These are phyloP conservation scores for Persicaria maculosa DNA, from an alignment of 148 eudicot genomes.

Conservation along the genomic window DNA sequence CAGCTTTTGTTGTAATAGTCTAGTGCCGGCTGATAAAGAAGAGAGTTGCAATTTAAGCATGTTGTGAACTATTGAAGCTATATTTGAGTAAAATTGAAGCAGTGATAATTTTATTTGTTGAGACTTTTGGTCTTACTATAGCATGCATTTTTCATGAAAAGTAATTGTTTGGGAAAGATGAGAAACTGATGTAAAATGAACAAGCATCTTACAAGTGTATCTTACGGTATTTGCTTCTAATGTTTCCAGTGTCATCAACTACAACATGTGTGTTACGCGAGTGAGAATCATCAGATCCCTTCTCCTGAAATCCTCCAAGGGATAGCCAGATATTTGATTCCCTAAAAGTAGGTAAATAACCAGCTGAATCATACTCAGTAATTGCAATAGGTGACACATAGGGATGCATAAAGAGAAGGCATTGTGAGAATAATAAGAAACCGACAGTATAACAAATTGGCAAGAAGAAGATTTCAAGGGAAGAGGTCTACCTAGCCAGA, in stretches of 20 bases:
- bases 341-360: no score
- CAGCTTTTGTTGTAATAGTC: background rate
- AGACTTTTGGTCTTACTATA: background rate
- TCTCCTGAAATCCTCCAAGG: constrained; percentile 17
- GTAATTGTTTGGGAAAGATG: background rate
- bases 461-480: background rate
- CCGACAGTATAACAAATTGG: background rate
- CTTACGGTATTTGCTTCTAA: constrained; percentile 64
- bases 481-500: constrained; percentile 63
- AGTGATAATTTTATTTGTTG: background rate
- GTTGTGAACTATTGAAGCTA: background rate
- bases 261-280: constrained; percentile 79
- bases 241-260: constrained; percentile 71
- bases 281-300: constrained; percentile 74
- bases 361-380: no score
- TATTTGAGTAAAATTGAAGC: background rate
- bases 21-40: background rate
- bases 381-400: background rate
- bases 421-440: background rate
- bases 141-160: background rate
- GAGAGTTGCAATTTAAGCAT: constrained; percentile 1
- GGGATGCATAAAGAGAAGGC: no score
- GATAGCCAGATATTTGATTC: no score
- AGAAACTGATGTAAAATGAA: background rate
- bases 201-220: constrained; percentile 64